Percentiles rank a stretch among this genome's conserved stretches.
Conservation (phyloP, 2,329 filamentous ascomycete species). For the Fulvia fulva region DNA sequence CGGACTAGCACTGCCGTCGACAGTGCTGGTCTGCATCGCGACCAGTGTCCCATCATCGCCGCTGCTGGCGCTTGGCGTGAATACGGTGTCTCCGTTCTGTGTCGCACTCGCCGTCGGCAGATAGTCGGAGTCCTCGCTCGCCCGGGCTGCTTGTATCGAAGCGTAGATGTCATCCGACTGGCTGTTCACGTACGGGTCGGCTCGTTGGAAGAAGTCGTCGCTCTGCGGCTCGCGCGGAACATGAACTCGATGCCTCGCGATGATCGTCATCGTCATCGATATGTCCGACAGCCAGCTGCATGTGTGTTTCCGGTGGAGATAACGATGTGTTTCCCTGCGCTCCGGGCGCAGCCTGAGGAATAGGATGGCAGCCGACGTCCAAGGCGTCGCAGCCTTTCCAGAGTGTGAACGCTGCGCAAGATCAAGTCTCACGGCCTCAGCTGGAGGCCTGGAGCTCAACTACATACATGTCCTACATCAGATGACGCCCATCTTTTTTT, state of each 20-base stretch:
- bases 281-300: neutral
- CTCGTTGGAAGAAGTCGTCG: neutral
- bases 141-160: neutral
- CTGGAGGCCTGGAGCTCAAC: too few species aligned
- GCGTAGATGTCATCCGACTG: neutral
- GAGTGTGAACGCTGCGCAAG: too few species aligned
- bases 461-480: too few species aligned
- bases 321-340: neutral
- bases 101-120: neutral
- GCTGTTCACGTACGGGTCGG: neutral
- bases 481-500: too few species aligned
- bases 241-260: neutral
- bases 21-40: neutral
- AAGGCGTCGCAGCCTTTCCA: neutral
- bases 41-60: neutral
- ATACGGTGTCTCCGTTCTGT: neutral
- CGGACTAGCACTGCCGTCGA: neutral
- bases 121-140: neutral
- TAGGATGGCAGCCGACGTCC: neutral
- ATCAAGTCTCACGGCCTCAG: neutral
- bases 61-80: neutral
- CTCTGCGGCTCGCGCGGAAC: conserved; percentile 2
- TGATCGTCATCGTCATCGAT: neutral
- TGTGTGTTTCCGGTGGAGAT: neutral
- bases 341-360: neutral